Percentiles rank a stretch among this genome's conserved stretches.
phyloP scores from a whole-genome alignment of 2,329 filamentous ascomycete species.

The Stachybotrys echinatus region DNA sequence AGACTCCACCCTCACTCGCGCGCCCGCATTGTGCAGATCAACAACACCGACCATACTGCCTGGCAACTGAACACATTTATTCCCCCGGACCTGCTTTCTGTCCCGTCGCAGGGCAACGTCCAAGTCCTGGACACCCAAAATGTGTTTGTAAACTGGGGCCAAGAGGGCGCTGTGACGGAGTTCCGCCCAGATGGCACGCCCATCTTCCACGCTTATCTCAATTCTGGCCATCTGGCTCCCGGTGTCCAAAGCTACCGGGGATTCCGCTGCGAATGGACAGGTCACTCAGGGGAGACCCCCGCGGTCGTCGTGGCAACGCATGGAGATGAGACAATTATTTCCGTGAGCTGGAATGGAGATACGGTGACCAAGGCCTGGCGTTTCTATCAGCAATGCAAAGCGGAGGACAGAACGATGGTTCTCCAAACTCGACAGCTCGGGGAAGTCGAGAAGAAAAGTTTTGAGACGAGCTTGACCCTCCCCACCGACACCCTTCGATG shows the following conservation, averaged over 20 bases:
- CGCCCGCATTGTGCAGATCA: slow-evolving; percentile 40
- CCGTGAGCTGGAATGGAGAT: slow-evolving; percentile 11
- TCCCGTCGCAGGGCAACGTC: slow-evolving; percentile 42
- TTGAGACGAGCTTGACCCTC: slow-evolving; percentile 7
- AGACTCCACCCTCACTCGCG: slow-evolving; percentile 13
- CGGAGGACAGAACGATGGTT: slow-evolving; percentile 4
- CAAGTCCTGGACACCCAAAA: slow-evolving; percentile 48
- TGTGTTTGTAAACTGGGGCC: slow-evolving; percentile 54
- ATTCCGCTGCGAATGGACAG: slow-evolving; percentile 49
- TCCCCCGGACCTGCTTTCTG: slow-evolving; percentile 41
- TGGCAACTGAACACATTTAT: slow-evolving; percentile 39
- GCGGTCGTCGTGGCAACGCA: slow-evolving; percentile 14
- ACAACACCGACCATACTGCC: slow-evolving; percentile 37
- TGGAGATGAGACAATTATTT: slow-evolving; percentile 1
- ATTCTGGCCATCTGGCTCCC: slow-evolving; percentile 25
- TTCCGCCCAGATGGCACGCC: slow-evolving; percentile 38
- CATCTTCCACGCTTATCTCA: slow-evolving; percentile 47
- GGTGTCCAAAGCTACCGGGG: slow-evolving; percentile 48
- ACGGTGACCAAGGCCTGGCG: slow-evolving; percentile 8
- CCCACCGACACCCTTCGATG: neutral
- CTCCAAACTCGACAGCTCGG: slow-evolving; percentile 3
- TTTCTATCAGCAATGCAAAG: slow-evolving; percentile 8
- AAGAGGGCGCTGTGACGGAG: slow-evolving; percentile 41
- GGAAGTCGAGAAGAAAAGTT: slow-evolving; percentile 4
- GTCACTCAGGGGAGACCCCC: slow-evolving; percentile 27